Conservation (phyloP, 106 monocot genomes). For the Dioscorea zingiberensis region DNA sequence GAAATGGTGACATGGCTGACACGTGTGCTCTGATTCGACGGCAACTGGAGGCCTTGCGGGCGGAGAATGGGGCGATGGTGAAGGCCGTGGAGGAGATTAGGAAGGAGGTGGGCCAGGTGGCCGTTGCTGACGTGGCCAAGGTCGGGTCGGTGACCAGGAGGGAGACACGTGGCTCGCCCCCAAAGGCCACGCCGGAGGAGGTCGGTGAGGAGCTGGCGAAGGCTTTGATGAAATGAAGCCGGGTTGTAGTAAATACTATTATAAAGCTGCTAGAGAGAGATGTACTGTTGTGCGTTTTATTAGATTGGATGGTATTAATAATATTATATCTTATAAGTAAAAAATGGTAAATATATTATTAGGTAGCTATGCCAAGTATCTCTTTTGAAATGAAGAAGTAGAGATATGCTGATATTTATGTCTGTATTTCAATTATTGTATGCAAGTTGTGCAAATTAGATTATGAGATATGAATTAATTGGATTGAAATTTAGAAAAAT, state of each 20-base stretch:
- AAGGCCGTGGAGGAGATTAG: slow-evolving; percentile 25
- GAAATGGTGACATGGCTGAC: slow-evolving; percentile 5
- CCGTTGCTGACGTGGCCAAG: background rate
- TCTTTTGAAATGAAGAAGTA: too few species aligned
- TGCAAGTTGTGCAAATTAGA: too few species aligned
- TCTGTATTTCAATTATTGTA: too few species aligned
- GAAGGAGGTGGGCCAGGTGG: slow-evolving; percentile 5
- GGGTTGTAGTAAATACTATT: background rate
- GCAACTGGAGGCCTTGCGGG: slow-evolving; percentile 40
- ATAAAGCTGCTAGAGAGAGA: background rate
- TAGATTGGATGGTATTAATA: too few species aligned
- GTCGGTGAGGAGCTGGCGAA: slow-evolving; percentile 35
- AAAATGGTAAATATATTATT: too few species aligned
- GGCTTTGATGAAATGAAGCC: slow-evolving; percentile 16
- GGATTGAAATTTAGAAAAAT: too few species aligned
- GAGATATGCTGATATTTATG: too few species aligned
- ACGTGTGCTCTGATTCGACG: slow-evolving; percentile 14
- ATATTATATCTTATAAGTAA: too few species aligned
- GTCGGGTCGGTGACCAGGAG: background rate
- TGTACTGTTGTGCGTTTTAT: too few species aligned
- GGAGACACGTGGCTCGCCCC: background rate
- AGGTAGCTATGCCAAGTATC: too few species aligned
- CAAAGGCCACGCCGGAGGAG: slow-evolving; percentile 2
- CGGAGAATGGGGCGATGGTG: slow-evolving; percentile 34
- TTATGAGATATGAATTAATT: too few species aligned